Conservation (phyloP, 768 basidiomycete species). For the Tephrocybe rancida region DNA sequence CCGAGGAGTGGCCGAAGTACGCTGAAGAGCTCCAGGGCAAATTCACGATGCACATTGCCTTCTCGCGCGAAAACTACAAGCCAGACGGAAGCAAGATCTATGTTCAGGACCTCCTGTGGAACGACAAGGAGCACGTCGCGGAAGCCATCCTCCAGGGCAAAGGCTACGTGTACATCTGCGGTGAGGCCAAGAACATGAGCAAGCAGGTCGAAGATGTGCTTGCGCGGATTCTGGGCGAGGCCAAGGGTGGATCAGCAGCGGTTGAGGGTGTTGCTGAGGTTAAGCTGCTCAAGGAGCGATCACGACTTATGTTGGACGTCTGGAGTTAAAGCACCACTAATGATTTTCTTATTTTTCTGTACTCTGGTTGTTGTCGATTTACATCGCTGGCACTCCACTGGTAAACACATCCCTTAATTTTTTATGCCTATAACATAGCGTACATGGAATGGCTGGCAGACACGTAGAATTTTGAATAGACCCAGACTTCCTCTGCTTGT, state of each 20-base stretch:
- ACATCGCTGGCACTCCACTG: conserved; percentile 7
- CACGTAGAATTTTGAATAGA: conserved; percentile 19
- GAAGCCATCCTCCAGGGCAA: conserved; percentile 92
- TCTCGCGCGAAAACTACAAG: conserved; percentile 91
- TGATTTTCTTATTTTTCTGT: conserved; percentile 9
- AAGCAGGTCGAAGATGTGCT: conserved; percentile 93
- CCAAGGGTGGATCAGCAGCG: conserved; percentile 87
- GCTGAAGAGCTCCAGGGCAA: conserved; percentile 86
- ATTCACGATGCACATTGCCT: conserved; percentile 85
- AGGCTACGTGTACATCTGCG: conserved; percentile 97
- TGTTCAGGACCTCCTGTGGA: conserved; percentile 97
- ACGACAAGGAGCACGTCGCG: conserved; percentile 80
- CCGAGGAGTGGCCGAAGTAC: conserved; percentile 94
- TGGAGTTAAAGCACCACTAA: conserved; percentile 63
- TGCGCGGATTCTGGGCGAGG: conserved; percentile 83
- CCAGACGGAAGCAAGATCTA: conserved; percentile 95
- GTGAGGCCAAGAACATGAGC: conserved; percentile 96
- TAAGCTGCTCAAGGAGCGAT: conserved; percentile 94
- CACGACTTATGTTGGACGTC: conserved; percentile 83
- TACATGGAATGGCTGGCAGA: conserved; percentile 13
- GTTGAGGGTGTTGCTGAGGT: conserved; percentile 91
- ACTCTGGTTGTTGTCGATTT: conserved; percentile 7
- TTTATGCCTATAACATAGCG: conserved; percentile 14
- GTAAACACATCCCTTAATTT: conserved; percentile 20
- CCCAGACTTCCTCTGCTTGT: background rate